Base-by-base conservation (phyloP, 495 filamentous ascomycete species). In the Podospora didyma region DNA sequence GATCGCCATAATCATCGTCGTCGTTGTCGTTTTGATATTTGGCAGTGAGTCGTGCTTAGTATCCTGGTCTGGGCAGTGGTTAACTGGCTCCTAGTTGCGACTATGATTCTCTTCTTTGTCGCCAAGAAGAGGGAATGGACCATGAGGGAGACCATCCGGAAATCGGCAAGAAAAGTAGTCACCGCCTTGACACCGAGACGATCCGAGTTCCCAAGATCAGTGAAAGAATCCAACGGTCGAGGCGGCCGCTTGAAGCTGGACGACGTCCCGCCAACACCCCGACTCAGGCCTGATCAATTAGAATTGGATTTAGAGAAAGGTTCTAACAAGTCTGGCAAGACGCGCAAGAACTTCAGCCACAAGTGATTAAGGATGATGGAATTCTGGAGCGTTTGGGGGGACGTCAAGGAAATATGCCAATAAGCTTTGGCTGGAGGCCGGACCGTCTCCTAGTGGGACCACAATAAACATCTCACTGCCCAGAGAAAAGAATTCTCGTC, bases 1-100 rank as follows among this genome's bases (percentile, higher is more conserved):
- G 53, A 75, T 82, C 42, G 84, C 83, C 17, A 84, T 88, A 56
- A 81, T 86, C 51, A 75, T 84, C 1, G 79, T 86, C 2, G 82
- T 84, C 20, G 76, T 78, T 2, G 57, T 80, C 21, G 80, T 87
- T 10, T 81, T 71, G 20, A 58, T 86, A 9, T 63, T 80, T 53
- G 85, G 84, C 62, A 80, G 82, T 82, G 59, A 63, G 78, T 73
- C 7, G 49, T 21, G 24, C 14, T 22, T 14, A 5, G 7, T 42
- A 6, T 26, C 46, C 7, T 16, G 2, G 17, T 10, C 24, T 16
- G 14, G 42, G 11, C 11, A 4, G 31, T 16, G 7, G 31, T n/a
- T 53, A 20, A 69, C 47, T 42, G 21, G 1, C 11, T n/a, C 17
- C 35, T 28, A 83, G 80, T 79, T 48, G 68, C 70, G 10, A 77